Percentiles rank a stretch among this genome's conserved stretches.
These are phyloP conservation scores for Alternaria panax DNA, from an alignment of 2,329 filamentous ascomycete genomes.

Conservation along the genomic window DNA sequence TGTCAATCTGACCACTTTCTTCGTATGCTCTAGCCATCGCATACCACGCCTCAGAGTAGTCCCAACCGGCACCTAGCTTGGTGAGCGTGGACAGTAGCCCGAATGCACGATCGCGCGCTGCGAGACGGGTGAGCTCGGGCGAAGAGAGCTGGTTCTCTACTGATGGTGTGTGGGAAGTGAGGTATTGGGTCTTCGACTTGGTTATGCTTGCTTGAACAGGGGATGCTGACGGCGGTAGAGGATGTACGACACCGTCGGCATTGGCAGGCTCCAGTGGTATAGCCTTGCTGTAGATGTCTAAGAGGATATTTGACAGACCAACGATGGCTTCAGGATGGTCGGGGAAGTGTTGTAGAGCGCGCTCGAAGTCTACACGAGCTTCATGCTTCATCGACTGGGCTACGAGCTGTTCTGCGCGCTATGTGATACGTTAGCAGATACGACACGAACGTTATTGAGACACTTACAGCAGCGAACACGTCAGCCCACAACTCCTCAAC, in stretches of 20 bases:
- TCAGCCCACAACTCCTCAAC: constrained; percentile 87
- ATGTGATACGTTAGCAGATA: constrained; percentile 7
- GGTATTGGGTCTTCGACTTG: constrained; percentile 46
- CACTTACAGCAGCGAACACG: constrained; percentile 77
- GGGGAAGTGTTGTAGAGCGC: constrained; percentile 77
- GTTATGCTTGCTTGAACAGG: constrained; percentile 8
- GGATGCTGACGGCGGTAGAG: constrained; percentile 14
- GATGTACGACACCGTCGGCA: constrained; percentile 22
- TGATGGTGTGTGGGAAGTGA: constrained; percentile 60
- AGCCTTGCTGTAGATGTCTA: constrained; percentile 80
- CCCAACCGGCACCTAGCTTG: constrained; percentile 87
- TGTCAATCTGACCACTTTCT: constrained; percentile 81
- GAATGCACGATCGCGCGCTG: constrained; percentile 87
- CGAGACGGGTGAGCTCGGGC: constrained; percentile 80
- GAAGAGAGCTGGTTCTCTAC: constrained; percentile 59
- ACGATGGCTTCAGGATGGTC: constrained; percentile 84
- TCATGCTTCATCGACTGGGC: constrained; percentile 69
- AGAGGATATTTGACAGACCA: constrained; percentile 80
- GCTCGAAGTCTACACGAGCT: constrained; percentile 81
- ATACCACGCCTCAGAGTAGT: constrained; percentile 92
- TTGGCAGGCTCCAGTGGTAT: constrained; percentile 65
- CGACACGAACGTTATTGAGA: too few species aligned
- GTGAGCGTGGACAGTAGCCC: constrained; percentile 82
- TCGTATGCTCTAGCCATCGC: constrained; percentile 87
- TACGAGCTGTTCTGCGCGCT: constrained; percentile 73